These are phyloP conservation scores for Camellia japonica DNA, from an alignment of 148 eudicot genomes.

Conservation along the genomic window DNA sequence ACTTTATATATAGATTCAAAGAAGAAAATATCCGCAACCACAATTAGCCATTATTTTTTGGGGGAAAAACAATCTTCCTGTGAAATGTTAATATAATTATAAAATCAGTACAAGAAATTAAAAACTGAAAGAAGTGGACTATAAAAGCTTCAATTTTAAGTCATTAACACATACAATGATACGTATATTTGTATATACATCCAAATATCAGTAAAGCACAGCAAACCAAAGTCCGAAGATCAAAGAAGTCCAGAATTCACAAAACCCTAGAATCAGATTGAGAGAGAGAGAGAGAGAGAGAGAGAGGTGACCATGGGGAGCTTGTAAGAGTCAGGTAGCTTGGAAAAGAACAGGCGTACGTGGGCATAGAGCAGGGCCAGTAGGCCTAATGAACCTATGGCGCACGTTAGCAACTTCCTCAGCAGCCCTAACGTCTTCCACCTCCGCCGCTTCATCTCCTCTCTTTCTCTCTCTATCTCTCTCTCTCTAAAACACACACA, in stretches of 20 bases:
- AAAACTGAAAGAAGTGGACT: not conserved
- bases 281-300: not conserved
- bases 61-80: not conserved
- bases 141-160: no score
- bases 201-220: not conserved
- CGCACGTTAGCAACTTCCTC: constrained; percentile 59
- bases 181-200: no score
- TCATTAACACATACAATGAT: no score
- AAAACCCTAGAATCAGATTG: not conserved
- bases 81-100: not conserved
- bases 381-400: constrained; percentile 55
- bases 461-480: not conserved
- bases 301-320: constrained; percentile 48
- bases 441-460: constrained; percentile 44
- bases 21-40: not conserved
- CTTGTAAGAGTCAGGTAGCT: constrained; percentile 57
- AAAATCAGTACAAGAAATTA: not conserved
- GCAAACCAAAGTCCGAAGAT: not conserved
- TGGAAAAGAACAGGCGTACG: constrained; percentile 32
- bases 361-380: constrained; percentile 63
- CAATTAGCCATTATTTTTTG: not conserved
- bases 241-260: not conserved
- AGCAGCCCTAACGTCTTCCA: constrained; percentile 43
- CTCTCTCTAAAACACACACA: not conserved
- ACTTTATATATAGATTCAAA: not conserved